Conservation (phyloP, 805 yeast species). For the Maudiozyma turicensis region DNA sequence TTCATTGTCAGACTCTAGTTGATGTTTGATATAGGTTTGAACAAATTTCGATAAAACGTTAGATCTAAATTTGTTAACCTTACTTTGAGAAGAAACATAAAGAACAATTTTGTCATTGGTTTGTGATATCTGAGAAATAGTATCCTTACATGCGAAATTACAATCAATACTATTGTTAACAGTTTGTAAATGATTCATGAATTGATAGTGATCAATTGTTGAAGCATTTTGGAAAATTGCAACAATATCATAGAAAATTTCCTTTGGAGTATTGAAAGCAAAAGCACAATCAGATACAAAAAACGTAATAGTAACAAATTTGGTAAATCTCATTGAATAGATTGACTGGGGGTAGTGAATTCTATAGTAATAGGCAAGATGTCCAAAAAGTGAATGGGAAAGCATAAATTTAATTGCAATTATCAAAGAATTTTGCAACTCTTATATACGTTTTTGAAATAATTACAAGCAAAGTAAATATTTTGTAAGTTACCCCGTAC, state of each 20-base stretch:
- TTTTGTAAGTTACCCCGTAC: too few relatives aligned
- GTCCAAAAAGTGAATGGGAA: too few relatives aligned
- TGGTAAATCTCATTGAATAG: neutral
- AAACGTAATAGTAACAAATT: neutral
- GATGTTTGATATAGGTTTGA: neutral
- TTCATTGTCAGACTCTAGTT: neutral
- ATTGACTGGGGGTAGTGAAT: neutral
- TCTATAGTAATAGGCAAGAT: too few relatives aligned
- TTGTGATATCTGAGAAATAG: neutral
- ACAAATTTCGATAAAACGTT: neutral
- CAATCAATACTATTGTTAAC: neutral
- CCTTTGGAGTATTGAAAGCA: neutral
- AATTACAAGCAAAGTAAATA: too few relatives aligned
- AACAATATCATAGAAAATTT: neutral
- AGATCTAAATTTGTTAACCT: neutral
- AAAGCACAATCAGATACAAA: neutral
- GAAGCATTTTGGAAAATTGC: neutral
- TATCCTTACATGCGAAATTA: neutral
- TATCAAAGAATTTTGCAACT: too few relatives aligned
- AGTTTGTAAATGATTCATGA: neutral
- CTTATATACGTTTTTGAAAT: too few relatives aligned
- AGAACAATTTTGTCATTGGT: neutral
- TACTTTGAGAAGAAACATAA: neutral
- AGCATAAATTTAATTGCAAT: too few relatives aligned
- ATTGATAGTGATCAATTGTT: neutral